Evolutionary conservation across 1,284 basidiomycete species (phyloP).

Genomic region (Tilletia walkeri): DNA sequence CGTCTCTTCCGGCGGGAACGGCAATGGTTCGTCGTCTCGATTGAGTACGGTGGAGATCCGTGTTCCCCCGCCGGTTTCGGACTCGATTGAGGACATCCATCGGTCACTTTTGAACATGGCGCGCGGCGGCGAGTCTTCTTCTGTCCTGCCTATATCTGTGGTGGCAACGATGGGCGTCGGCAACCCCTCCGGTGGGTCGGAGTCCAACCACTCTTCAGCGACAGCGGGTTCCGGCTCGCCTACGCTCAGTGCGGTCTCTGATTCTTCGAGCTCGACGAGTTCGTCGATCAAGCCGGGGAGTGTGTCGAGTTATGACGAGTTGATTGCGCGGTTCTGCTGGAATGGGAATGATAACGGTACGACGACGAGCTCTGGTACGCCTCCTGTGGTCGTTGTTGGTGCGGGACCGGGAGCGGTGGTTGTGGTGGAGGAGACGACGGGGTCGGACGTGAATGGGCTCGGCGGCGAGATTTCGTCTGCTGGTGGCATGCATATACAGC

Average conservation of each 20-base stretch:
- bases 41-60: neutral
- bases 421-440: too few relatives aligned
- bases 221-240: slow-evolving; percentile 22
- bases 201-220: neutral
- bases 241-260: slow-evolving; percentile 24
- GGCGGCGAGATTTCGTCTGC: neutral
- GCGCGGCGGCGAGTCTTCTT: neutral
- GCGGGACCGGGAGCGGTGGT: too few relatives aligned
- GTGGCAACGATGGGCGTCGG: neutral
- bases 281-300: slow-evolving; percentile 32
- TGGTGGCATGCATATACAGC: neutral
- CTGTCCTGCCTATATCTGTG: neutral
- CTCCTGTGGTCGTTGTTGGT: too few relatives aligned
- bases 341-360: slow-evolving; percentile 20
- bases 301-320: slow-evolving; percentile 44
- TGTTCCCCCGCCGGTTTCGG: neutral
- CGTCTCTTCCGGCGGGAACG: too few relatives aligned
- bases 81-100: slow-evolving; percentile 17
- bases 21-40: too few relatives aligned
- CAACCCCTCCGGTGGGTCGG: neutral
- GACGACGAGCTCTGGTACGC: neutral
- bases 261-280: slow-evolving; percentile 6
- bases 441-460: neutral
- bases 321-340: slow-evolving; percentile 49
- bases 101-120: slow-evolving; percentile 8